phyloP scores from a whole-genome alignment of 1,139 yeast genomes.

The Blastobotrys proliferans region DNA sequence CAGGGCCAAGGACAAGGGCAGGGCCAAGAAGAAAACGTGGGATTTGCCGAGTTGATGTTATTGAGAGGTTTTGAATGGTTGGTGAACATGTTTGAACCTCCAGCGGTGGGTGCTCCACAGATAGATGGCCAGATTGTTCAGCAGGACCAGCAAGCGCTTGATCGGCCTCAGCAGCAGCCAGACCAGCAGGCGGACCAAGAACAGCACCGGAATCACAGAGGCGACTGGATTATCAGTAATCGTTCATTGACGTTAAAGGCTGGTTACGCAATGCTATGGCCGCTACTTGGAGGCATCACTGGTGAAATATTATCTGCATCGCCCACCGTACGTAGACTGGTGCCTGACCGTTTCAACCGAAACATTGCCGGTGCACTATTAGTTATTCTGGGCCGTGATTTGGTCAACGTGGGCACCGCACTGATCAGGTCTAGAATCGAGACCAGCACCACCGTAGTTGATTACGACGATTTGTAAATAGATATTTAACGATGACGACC shows the following conservation, averaged over 20 bases:
- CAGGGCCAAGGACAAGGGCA: not conserved
- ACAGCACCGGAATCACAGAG: slow-evolving; percentile 25
- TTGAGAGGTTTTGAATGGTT: not conserved
- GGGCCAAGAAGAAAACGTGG: too few relatives aligned
- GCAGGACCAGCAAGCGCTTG: too few relatives aligned
- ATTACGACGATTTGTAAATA: slow-evolving; percentile 11
- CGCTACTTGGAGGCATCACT: slow-evolving; percentile 25
- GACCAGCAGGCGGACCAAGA: not conserved
- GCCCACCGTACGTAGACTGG: slow-evolving; percentile 23
- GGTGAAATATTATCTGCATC: slow-evolving; percentile 22
- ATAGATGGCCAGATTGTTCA: too few relatives aligned
- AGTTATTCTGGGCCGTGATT: slow-evolving; percentile 42
- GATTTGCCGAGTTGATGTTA: too few relatives aligned
- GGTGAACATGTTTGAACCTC: not conserved
- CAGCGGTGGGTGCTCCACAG: too few relatives aligned
- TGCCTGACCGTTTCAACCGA: slow-evolving; percentile 37
- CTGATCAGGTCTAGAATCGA: slow-evolving; percentile 26
- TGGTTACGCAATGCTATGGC: slow-evolving; percentile 30
- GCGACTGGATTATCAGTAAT: slow-evolving; percentile 27
- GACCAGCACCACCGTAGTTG: slow-evolving; percentile 24
- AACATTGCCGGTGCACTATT: slow-evolving; percentile 44
- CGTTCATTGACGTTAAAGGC: slow-evolving; percentile 24
- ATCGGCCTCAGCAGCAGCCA: too few relatives aligned
- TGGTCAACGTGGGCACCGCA: slow-evolving; percentile 30
- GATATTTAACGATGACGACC: too few relatives aligned